Base-by-base conservation (phyloP, 2,329 filamentous ascomycete genomes). In the Diplocarpon rosae region DNA sequence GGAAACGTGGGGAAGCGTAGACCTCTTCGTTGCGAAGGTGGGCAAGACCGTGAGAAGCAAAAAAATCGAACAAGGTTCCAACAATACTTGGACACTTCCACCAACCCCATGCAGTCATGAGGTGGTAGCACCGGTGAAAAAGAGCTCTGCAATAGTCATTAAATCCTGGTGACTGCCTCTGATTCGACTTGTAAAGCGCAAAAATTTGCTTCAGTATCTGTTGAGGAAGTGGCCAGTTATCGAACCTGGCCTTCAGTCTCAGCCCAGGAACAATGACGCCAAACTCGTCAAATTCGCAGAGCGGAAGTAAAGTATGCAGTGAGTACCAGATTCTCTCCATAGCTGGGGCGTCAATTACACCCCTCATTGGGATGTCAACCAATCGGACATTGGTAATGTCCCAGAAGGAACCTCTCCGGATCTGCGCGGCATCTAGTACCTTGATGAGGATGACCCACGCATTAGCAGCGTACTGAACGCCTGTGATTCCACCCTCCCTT, bases 21-120 rank as follows among this genome's bases (percentile, higher is more conserved):
- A 71, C 73, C 55, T 80, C 75, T 56, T 83, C 80, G 47, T 83
- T 81, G 31, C 76, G 72, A 34, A 84, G 58, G 58, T 83, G 75
- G 2, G 71, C 70, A 10, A 83, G 67, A 37, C 74, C 70, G 50
- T 78, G 75, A 1, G 72, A 71, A 9, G 76, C 78, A 52, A 83
- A 83, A 56, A 82, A 83, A 59, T 83, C 78, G 50, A 83, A 83
- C 2, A 83, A 71, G 1, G 71, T 66, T 1, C 78, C 76, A 28
- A 82, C 65, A 12, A 82, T 68, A 11, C 54, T 37, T 10, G 68
- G 64, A 37, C 71, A 73, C 52, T 72, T 75, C 31, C 66, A 66
- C 80, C 80, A 83, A 3, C 76, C 76, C 80, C 80, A 84, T 59
- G 78, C 72, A 46, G 72, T 66, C 37, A 81, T 73, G 9, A 83